Percentiles rank a stretch among this genome's conserved stretches.
These are phyloP conservation scores for Aspergillus alliaceus DNA, from an alignment of 2,329 filamentous ascomycete species.

Conservation along the genomic window DNA sequence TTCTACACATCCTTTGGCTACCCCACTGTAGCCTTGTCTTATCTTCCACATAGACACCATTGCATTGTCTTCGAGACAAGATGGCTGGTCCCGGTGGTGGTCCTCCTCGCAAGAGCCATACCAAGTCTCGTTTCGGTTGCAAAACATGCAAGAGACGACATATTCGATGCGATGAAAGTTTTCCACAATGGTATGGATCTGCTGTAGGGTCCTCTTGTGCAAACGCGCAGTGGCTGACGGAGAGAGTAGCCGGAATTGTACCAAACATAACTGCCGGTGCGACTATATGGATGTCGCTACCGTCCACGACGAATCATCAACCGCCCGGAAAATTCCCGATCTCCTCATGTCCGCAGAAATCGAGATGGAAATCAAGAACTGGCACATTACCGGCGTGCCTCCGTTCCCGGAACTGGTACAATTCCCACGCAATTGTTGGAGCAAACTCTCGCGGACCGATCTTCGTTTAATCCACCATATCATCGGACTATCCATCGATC, in stretches of 20 bases:
- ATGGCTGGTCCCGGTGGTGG: constrained; percentile 96
- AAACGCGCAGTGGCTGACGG: neutral
- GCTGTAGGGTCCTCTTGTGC: constrained; percentile 18
- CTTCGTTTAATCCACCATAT: constrained; percentile 89
- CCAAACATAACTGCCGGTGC: constrained; percentile 97
- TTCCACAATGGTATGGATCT: constrained; percentile 82
- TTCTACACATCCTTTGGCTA: neutral
- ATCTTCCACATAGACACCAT: neutral
- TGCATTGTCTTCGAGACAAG: constrained; percentile 8
- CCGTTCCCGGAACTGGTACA: constrained; percentile 81
- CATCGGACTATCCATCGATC: constrained; percentile 78
- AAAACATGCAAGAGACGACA: constrained; percentile 97
- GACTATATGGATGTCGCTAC: constrained; percentile 90
- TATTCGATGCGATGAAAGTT: constrained; percentile 96
- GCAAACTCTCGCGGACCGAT: constrained; percentile 72
- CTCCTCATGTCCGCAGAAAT: constrained; percentile 86
- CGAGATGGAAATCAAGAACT: constrained; percentile 75
- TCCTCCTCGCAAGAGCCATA: constrained; percentile 88
- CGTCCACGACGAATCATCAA: constrained; percentile 54
- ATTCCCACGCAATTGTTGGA: constrained; percentile 71
- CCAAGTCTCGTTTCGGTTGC: constrained; percentile 97
- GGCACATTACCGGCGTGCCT: constrained; percentile 80
- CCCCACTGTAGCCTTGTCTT: neutral
- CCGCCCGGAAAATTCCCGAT: constrained; percentile 55
- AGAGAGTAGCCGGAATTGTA: constrained; percentile 80